phyloP scores from a whole-genome alignment of 2,329 filamentous ascomycete genomes.

The Fusarium caatingaense region DNA sequence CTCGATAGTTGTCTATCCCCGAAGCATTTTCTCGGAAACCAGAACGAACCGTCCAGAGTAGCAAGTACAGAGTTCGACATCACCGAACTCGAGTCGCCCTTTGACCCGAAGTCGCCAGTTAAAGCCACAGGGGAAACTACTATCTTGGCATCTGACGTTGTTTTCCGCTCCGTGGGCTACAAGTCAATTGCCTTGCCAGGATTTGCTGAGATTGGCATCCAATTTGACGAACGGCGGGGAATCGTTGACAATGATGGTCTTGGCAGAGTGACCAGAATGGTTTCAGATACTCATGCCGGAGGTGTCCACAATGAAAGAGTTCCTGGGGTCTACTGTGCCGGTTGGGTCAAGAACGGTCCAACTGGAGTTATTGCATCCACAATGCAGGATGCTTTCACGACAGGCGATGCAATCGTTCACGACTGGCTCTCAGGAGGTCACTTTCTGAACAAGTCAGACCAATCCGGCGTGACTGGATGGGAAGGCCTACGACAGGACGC shows the following conservation, averaged over 20 bases:
- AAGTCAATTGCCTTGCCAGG: conserved; percentile 82
- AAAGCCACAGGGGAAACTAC: conserved; percentile 61
- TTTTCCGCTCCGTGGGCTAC: conserved; percentile 96
- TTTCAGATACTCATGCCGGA: conserved; percentile 42
- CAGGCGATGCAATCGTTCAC: conserved; percentile 82
- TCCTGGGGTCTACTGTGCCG: conserved; percentile 88
- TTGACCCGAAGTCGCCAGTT: conserved; percentile 63
- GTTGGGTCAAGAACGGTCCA: conserved; percentile 95
- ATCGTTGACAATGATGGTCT: conserved; percentile 84
- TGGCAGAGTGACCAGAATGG: conserved; percentile 72
- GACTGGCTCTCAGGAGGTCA: conserved; percentile 71
- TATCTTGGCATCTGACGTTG: conserved; percentile 73
- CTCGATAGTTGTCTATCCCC: conserved; percentile 89
- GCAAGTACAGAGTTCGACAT: conserved; percentile 75
- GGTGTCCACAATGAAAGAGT: conserved; percentile 55
- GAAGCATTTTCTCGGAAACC: conserved; percentile 69
- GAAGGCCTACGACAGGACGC: conserved; percentile 75
- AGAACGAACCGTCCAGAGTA: conserved; percentile 61
- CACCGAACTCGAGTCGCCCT: conserved; percentile 66
- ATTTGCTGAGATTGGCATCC: conserved; percentile 77
- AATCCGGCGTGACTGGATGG: conserved; percentile 69
- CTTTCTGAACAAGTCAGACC: conserved; percentile 52
- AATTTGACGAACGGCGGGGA: conserved; percentile 80
- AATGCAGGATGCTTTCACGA: conserved; percentile 93
- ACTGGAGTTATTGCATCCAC: conserved; percentile 96